Percentiles rank a stretch among this genome's conserved stretches.
Evolutionary conservation across 805 yeast species (phyloP).

Genomic region (Blastobotrys parvus): DNA sequence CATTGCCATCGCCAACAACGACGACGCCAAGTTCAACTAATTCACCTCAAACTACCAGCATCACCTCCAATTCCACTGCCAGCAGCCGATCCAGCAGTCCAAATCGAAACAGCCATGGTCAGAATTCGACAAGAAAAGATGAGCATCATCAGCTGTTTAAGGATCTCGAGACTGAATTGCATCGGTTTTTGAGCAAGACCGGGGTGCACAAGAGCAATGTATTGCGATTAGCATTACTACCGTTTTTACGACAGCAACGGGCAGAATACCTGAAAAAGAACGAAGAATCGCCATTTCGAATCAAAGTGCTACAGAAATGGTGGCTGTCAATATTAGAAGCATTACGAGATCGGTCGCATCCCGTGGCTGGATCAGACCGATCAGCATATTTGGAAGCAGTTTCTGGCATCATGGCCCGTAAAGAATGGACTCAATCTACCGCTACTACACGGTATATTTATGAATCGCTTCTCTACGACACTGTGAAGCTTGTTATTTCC

Average conservation of each 20-base stretch:
- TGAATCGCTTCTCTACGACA: slow-evolving; percentile 34
- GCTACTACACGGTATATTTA: slow-evolving; percentile 12
- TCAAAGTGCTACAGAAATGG: slow-evolving; percentile 29
- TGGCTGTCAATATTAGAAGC: slow-evolving; percentile 30
- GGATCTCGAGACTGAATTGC: slow-evolving; percentile 22
- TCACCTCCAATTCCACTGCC: no score
- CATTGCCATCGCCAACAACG: no score
- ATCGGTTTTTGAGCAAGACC: slow-evolving; percentile 23
- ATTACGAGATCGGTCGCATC: slow-evolving; percentile 19
- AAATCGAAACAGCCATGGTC: no score
- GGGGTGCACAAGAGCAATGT: slow-evolving; percentile 30
- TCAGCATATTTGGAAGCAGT: slow-evolving; percentile 34
- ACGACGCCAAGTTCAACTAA: no score
- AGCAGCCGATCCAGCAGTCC: no score
- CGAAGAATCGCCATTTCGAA: slow-evolving; percentile 16
- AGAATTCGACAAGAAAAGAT: no score
- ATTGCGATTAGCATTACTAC: slow-evolving; percentile 36
- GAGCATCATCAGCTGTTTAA: slow-evolving; percentile 19
- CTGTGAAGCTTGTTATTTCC: slow-evolving; percentile 45
- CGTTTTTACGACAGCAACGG: slow-evolving; percentile 27
- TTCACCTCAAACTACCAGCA: no score
- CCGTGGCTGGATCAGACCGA: slow-evolving; percentile 29
- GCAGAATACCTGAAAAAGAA: slow-evolving; percentile 19
- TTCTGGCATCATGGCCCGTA: slow-evolving; percentile 30
- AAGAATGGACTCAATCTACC: slow-evolving; percentile 28